Conservation (phyloP, 2,329 filamentous ascomycete genomes). For the Sporothrix schenckii region DNA sequence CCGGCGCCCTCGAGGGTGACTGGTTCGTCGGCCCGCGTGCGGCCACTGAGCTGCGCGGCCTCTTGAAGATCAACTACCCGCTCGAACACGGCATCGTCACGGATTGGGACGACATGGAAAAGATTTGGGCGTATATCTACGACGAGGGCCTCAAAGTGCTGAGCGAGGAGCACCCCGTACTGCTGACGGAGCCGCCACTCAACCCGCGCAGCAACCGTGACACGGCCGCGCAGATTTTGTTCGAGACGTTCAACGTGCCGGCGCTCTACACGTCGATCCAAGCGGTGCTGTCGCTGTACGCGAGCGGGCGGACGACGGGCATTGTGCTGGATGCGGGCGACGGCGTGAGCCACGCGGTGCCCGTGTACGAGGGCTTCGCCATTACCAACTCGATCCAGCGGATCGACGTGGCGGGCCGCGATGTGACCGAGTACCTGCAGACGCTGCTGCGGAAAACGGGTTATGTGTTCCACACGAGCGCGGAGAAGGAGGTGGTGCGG, state of each 20-base stretch:
- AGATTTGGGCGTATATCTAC: conserved; percentile 98
- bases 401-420: conserved; percentile 93
- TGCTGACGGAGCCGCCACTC: conserved; percentile 92
- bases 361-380: conserved; percentile 96
- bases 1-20: conserved; percentile 94
- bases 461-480: conserved; percentile 94
- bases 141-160: conserved; percentile 93
- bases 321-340: conserved; percentile 95
- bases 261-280: conserved; percentile 97
- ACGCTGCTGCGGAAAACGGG: conserved; percentile 87
- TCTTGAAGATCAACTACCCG: conserved; percentile 94
- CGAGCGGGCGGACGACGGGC: conserved; percentile 91
- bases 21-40: conserved; percentile 92
- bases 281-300: conserved; percentile 93
- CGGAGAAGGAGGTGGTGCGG: conserved; percentile 98
- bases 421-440: conserved; percentile 95
- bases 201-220: conserved; percentile 96
- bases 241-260: conserved; percentile 98
- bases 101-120: conserved; percentile 99
- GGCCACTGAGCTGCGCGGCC: conserved; percentile 83
- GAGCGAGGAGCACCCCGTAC: conserved; percentile 97
- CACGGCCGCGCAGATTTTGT: conserved; percentile 93
- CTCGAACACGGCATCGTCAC: conserved; percentile 98
- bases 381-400: conserved; percentile 93
- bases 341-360: conserved; percentile 94